Evolutionary conservation across 768 basidiomycete species (phyloP), one percentile per base, ranked within the genome.

Genomic region (Suillus bovinus): DNA sequence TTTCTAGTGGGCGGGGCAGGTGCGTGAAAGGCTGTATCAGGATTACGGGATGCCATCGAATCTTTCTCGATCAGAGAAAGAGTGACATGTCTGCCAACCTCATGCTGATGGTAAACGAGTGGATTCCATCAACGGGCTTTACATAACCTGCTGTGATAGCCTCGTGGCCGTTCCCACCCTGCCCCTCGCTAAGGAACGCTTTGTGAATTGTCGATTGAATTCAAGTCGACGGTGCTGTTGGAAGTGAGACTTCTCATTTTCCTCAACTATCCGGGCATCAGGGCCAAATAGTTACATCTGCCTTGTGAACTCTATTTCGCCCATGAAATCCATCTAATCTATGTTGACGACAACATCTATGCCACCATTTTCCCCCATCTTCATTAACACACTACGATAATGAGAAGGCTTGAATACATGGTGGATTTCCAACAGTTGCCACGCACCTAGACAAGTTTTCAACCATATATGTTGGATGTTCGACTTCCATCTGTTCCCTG

Each of bases 381-480:
- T 66, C 77, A 76, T 50, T 14, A 68, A 64, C 66, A 74, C 67
- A 33, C 72, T 77, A 36, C 31, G 1, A 46, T 34, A 17, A 20
- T 16, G 27, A 47, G 22, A 24, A 20, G 3, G 22, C 4, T 31
- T 66, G 53, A 67, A 57, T 34, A 63, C 29, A 50, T 6, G 11
- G 49, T 36, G 4, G 58, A 60, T 22, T 41, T 10, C 2, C 3
- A 41, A n/a, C 20, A 31, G 38, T 57, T 36, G n/a, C 17, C 33
- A 61, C 79, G 68, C 72, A 87, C 93, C 81, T 83, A 1, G 89
- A 80, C 67, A 98, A 75, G 74, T 96, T 82, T 44, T 84, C 74
- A 29, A 95, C 87, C 29, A 96, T 78, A 72, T 84, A 91, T 66
- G 86, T 84, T 3, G 90, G 85, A 44, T 80, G 68, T 13, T 84